phyloP scores from a whole-genome alignment of 2,329 filamentous ascomycete genomes.

The Xylariaceae sp. region DNA sequence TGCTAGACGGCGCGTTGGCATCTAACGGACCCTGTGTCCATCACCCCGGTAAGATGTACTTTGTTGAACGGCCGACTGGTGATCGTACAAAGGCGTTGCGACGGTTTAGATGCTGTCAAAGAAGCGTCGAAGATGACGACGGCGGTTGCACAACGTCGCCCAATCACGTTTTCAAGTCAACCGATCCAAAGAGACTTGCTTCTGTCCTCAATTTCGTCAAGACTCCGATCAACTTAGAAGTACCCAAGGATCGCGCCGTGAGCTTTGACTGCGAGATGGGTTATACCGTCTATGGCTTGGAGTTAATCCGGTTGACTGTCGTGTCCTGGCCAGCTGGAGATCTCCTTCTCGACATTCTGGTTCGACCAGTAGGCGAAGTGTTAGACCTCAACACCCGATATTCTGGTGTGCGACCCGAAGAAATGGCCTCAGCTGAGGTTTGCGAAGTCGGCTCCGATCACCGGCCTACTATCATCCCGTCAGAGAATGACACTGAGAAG shows the following conservation, averaged over 20 bases:
- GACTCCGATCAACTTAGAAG: constrained; percentile 62
- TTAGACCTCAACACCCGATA: constrained; percentile 89
- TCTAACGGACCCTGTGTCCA: constrained; percentile 73
- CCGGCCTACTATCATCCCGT: constrained; percentile 25
- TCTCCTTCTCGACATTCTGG: constrained; percentile 74
- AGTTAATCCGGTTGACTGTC: constrained; percentile 84
- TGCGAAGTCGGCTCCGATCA: constrained; percentile 39
- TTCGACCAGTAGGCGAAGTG: constrained; percentile 75
- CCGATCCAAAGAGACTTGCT: constrained; percentile 69
- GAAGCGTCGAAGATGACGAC: constrained; percentile 59
- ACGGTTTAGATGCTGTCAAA: constrained; percentile 73
- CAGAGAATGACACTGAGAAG: constrained; percentile 24
- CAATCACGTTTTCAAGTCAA: constrained; percentile 84
- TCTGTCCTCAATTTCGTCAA: constrained; percentile 71
- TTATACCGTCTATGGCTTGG: constrained; percentile 82
- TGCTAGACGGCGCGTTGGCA: constrained; percentile 68
- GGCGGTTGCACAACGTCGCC: constrained; percentile 65
- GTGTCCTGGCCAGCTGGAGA: constrained; percentile 78
- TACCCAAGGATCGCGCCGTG: constrained; percentile 56
- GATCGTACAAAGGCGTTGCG: constrained; percentile 54
- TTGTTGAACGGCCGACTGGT: constrained; percentile 52
- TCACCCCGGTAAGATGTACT: constrained; percentile 69
- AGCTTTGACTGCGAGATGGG: constrained; percentile 98
- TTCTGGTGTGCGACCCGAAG: constrained; percentile 77
- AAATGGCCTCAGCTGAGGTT: constrained; percentile 63